Evolutionary conservation across 2,329 filamentous ascomycete genomes (phyloP).

Genomic region (Diaporthe citriasiana): DNA sequence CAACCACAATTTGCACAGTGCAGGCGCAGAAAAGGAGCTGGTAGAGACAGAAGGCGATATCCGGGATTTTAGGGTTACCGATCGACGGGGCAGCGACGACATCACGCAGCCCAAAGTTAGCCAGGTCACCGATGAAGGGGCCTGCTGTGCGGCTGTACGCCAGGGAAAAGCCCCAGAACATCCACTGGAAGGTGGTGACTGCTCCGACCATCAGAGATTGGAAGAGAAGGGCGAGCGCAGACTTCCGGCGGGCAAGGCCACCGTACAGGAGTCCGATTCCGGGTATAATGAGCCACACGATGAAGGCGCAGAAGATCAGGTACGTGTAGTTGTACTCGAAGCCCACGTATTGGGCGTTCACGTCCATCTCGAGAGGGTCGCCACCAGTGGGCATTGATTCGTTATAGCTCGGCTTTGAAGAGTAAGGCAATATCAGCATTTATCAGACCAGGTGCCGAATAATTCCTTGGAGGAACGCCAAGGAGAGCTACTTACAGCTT

Average conservation of each 20-base stretch:
- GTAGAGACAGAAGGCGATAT: slow-evolving; percentile 77
- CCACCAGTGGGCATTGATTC: slow-evolving; percentile 47
- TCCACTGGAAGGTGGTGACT: slow-evolving; percentile 68
- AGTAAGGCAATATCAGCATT: not conserved
- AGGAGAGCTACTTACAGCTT: slow-evolving; percentile 25
- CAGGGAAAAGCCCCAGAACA: slow-evolving; percentile 76
- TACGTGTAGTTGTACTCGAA: slow-evolving; percentile 74
- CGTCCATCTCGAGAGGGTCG: slow-evolving; percentile 47
- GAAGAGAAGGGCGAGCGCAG: slow-evolving; percentile 72
- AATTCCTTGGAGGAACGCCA: not conserved
- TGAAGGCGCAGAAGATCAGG: slow-evolving; percentile 68
- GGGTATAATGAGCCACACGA: slow-evolving; percentile 77
- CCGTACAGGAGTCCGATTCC: slow-evolving; percentile 76
- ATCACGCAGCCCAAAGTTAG: slow-evolving; percentile 72
- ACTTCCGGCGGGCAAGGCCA: slow-evolving; percentile 74
- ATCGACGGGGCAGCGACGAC: slow-evolving; percentile 72
- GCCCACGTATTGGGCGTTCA: slow-evolving; percentile 68
- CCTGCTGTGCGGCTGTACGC: slow-evolving; percentile 72
- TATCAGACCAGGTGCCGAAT: too few species aligned
- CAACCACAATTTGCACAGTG: slow-evolving; percentile 75
- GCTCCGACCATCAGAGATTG: slow-evolving; percentile 71
- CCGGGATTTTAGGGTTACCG: slow-evolving; percentile 69
- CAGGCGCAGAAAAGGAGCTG: slow-evolving; percentile 73
- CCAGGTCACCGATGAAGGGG: slow-evolving; percentile 73
- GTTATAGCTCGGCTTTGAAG: slow-evolving; percentile 43